Conservation (phyloP, 305 asterid species). For the Fraxinus sp. region DNA sequence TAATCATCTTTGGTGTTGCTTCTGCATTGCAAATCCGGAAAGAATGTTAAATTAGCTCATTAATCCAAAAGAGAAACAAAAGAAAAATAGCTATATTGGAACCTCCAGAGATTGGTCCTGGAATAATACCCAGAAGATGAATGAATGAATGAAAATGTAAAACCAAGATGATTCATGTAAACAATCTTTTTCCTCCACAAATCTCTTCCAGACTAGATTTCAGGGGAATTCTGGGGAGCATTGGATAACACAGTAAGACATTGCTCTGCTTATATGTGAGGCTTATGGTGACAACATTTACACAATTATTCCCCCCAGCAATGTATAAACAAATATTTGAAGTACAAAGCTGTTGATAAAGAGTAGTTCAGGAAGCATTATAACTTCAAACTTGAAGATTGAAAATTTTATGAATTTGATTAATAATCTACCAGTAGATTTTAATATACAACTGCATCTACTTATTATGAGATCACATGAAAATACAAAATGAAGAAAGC, state of each 20-base stretch:
- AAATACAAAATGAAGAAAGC: neutral
- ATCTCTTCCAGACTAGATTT: neutral
- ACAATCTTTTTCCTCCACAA: neutral
- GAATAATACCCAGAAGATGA: neutral
- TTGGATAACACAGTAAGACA: neutral
- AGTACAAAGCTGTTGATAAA: neutral
- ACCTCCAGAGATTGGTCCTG: neutral
- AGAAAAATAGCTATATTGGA: neutral
- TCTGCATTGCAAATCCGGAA: slow-evolving; percentile 47
- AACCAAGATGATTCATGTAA: neutral
- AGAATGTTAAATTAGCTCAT: neutral
- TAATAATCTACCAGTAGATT: neutral
- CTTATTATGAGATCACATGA: neutral
- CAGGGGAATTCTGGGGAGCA: neutral
- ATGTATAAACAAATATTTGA: neutral
- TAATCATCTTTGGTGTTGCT: slow-evolving; percentile 85
- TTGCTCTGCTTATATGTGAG: neutral
- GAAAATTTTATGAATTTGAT: neutral
- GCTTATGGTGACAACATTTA: neutral
- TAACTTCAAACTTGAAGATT: neutral
- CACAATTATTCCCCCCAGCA: neutral
- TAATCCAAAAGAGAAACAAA: slow-evolving; percentile 8
- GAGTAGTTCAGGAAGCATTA: neutral
- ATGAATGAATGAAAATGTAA: neutral
- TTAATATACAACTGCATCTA: neutral